Evolutionary conservation across 2,329 filamentous ascomycete genomes (phyloP).

Genomic region (Ramichloridium luteum): DNA sequence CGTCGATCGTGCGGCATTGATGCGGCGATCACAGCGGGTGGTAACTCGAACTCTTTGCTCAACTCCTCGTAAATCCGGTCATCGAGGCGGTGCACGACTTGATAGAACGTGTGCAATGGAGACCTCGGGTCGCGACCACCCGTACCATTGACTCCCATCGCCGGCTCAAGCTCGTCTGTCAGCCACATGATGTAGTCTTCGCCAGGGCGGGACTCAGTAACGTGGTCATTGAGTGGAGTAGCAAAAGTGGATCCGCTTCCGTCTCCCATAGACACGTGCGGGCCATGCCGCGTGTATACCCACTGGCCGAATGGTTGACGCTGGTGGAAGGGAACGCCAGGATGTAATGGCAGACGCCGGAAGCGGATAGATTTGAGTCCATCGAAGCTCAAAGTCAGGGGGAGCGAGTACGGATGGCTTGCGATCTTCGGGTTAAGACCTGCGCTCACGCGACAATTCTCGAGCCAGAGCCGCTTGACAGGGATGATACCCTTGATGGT

Average conservation of each 20-base stretch:
- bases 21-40: conserved; percentile 2
- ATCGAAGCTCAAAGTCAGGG: conserved; percentile 16
- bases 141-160: not conserved
- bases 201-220: conserved; percentile 8
- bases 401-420: conserved; percentile 13
- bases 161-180: conserved; percentile 2
- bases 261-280: conserved; percentile 12
- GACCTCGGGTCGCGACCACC: not conserved
- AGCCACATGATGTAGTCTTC: conserved; percentile 9
- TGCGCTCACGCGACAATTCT: conserved; percentile 29
- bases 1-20: conserved; percentile 5
- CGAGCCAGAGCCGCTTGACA: conserved; percentile 34
- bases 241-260: conserved; percentile 16
- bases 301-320: conserved; percentile 1
- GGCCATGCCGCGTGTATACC: conserved; percentile 20
- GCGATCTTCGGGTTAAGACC: conserved; percentile 10
- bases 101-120: conserved; percentile 6
- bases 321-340: conserved; percentile 1
- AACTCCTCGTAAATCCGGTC: conserved; percentile 14
- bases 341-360: conserved; percentile 26
- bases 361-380: conserved; percentile 32
- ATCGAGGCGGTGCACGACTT: conserved; percentile 7
- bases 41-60: not conserved
- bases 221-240: conserved; percentile 11
- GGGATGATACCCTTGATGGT: conserved; percentile 18